These are phyloP conservation scores for Phytophthora ohioensis DNA, from an alignment of 352 stramenopile species.

Conservation along the genomic window DNA sequence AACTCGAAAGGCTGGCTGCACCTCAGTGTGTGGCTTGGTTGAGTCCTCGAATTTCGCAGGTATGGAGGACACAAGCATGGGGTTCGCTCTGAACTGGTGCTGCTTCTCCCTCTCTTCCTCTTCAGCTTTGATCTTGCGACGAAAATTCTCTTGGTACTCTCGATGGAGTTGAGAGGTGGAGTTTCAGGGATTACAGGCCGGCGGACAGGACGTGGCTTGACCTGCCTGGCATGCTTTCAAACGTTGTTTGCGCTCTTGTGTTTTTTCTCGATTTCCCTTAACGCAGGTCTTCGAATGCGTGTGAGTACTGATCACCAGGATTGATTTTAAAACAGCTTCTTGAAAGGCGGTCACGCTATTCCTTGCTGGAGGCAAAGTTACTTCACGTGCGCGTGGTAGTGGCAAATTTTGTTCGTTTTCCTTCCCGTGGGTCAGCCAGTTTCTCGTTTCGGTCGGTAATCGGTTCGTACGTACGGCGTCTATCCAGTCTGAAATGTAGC, in stretches of 20 bases:
- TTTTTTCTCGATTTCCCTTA: too few species aligned
- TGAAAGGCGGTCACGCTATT: too few species aligned
- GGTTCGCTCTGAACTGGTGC: conserved; percentile 74
- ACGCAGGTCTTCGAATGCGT: too few species aligned
- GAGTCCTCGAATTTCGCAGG: conserved; percentile 74
- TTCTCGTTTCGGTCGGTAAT: too few species aligned
- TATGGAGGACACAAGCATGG: conserved; percentile 64
- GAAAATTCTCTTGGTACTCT: conserved; percentile 78
- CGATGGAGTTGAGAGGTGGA: conserved; percentile 73
- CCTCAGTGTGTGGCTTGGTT: conserved; percentile 73
- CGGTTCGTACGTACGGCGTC: too few species aligned
- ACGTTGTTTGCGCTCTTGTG: conserved; percentile 43
- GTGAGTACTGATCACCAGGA: too few species aligned
- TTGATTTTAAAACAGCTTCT: too few species aligned
- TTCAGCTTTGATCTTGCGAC: conserved; percentile 64
- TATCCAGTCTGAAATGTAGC: too few species aligned
- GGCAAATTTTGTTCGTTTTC: too few species aligned
- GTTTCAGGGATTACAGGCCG: conserved; percentile 74
- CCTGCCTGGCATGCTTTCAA: conserved; percentile 36
- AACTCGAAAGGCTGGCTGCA: conserved; percentile 68
- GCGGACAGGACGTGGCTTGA: conserved; percentile 16
- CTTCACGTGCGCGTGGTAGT: too few species aligned
- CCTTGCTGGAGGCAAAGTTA: too few species aligned
- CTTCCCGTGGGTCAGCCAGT: too few species aligned
- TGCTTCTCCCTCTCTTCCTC: conserved; percentile 62